Percentiles rank a stretch among this genome's conserved stretches.
Conservation (phyloP, 1,284 basidiomycete genomes). For the Ceratobasidium sp. region DNA sequence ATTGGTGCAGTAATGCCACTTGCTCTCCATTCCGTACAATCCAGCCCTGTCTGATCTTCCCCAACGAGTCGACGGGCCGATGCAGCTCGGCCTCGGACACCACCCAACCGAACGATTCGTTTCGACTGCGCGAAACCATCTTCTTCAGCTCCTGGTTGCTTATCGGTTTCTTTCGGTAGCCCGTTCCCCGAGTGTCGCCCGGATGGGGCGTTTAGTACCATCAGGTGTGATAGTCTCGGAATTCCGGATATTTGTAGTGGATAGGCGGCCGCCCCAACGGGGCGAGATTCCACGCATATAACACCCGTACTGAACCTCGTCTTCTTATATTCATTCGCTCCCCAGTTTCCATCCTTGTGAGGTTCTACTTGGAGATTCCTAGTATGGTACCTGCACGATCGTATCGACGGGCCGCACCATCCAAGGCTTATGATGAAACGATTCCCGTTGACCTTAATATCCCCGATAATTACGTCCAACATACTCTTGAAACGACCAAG, state of each 20-base stretch:
- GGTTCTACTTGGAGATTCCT: slow-evolving; percentile 93
- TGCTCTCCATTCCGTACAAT: not conserved
- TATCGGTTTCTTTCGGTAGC: slow-evolving; percentile 74
- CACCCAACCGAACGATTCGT: not conserved
- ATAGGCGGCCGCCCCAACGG: slow-evolving; percentile 63
- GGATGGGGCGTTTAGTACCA: slow-evolving; percentile 65
- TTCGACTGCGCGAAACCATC: not conserved
- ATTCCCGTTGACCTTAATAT: slow-evolving; percentile 69
- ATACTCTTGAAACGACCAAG: slow-evolving; percentile 79
- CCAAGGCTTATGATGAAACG: slow-evolving; percentile 9
- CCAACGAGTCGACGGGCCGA: slow-evolving; percentile 16
- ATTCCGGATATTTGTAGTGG: slow-evolving; percentile 58
- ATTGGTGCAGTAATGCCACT: slow-evolving; percentile 14
- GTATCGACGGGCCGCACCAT: slow-evolving; percentile 77
- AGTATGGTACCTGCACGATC: slow-evolving; percentile 96
- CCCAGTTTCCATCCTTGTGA: slow-evolving; percentile 87
- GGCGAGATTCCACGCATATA: not conserved
- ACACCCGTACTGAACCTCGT: slow-evolving; percentile 64
- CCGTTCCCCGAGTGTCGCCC: slow-evolving; percentile 83
- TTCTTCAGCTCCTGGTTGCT: not conserved
- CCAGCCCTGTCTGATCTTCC: not conserved
- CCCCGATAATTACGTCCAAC: slow-evolving; percentile 88
- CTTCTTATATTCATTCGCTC: slow-evolving; percentile 88
- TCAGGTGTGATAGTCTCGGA: slow-evolving; percentile 1
- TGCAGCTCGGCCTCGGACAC: slow-evolving; percentile 20